A percentile compares a stretch with the other conserved stretches of the same genome.
Evolutionary conservation across 2,329 filamentous ascomycete genomes (phyloP).

Genomic region (Harringtonia aguacate): DNA sequence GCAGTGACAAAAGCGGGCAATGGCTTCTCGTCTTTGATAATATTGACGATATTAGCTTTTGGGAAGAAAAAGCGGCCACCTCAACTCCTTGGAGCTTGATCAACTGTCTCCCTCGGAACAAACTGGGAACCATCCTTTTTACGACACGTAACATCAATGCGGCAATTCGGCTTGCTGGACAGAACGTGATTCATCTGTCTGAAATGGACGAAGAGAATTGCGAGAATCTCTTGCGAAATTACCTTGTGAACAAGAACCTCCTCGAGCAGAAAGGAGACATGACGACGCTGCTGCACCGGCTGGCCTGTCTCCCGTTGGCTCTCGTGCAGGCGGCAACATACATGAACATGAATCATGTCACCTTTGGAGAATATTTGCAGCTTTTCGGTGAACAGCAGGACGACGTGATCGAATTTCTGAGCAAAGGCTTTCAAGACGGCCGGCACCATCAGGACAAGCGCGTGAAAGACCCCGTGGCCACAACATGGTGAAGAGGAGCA

Average conservation of each 20-base stretch:
- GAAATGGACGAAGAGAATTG: conserved; percentile 16
- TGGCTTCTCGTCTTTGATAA: conserved; percentile 37
- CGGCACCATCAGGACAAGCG: conserved; percentile 1
- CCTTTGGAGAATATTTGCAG: conserved; percentile 1
- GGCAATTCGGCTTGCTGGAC: conserved; percentile 3
- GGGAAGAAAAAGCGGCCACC: conserved; percentile 13
- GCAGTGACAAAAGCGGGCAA: conserved; percentile 11
- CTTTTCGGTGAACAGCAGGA: conserved; percentile 4
- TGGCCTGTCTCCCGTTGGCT: conserved; percentile 9
- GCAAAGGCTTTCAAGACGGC: conserved; percentile 8
- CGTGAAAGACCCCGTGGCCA: conserved; percentile 7
- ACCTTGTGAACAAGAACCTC: conserved; percentile 7
- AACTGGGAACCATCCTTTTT: conserved; percentile 8
- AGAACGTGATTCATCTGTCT: conserved; percentile 13
- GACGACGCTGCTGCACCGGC: neutral
- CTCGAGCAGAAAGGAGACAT: neutral
- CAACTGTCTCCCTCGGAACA: neutral
- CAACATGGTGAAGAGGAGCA: too few species aligned
- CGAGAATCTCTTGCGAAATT: conserved; percentile 12
- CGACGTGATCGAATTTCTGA: conserved; percentile 7
- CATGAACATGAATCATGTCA: conserved; percentile 4
- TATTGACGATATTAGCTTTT: conserved; percentile 25
- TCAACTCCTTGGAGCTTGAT: too few species aligned
- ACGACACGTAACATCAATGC: conserved; percentile 15
- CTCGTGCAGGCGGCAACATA: conserved; percentile 8